These are phyloP conservation scores for Tagetes patula DNA, from an alignment of 129 eudicot genomes.

Conservation along the genomic window DNA sequence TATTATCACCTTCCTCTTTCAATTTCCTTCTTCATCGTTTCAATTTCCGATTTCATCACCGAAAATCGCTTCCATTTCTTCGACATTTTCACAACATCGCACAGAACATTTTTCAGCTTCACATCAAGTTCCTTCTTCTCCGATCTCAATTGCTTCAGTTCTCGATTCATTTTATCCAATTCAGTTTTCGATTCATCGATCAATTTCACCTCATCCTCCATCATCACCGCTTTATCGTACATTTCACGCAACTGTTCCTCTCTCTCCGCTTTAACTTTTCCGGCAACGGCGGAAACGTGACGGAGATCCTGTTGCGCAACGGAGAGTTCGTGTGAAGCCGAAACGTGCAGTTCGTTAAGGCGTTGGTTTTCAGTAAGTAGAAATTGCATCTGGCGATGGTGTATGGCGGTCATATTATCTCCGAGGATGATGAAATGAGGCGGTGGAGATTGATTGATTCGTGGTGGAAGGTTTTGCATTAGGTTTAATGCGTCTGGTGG, in stretches of 20 bases:
- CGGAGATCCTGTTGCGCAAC: conserved; percentile 48
- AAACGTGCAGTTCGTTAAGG: conserved; percentile 41
- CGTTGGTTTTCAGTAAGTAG: conserved; percentile 58
- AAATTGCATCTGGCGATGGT: conserved; percentile 41
- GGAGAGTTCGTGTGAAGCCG: conserved; percentile 53
- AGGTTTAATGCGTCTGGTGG: conserved; percentile 18
- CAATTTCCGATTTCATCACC: conserved; percentile 48
- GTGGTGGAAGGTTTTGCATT: conserved; percentile 11
- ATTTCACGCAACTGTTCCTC: conserved; percentile 53
- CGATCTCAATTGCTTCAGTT: conserved; percentile 43
- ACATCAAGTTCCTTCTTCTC: conserved; percentile 49
- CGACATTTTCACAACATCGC: conserved; percentile 30
- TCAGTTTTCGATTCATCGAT: conserved; percentile 36
- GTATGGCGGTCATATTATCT: conserved; percentile 35
- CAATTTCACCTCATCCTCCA: conserved; percentile 46
- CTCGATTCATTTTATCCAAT: conserved; percentile 40
- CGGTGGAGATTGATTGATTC: conserved; percentile 15
- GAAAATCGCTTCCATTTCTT: conserved; percentile 28
- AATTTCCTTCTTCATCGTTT: conserved; percentile 53
- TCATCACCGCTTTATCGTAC: conserved; percentile 32
- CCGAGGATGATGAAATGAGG: conserved; percentile 30
- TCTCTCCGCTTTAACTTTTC: conserved; percentile 45
- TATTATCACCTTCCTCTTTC: conserved; percentile 63
- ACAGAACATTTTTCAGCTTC: conserved; percentile 39
- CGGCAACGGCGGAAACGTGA: conserved; percentile 43